Percentiles rank a stretch among this genome's conserved stretches.
Evolutionary conservation across 352 stramenopile genomes (phyloP).

Genomic region (Globisporangium nodosum): DNA sequence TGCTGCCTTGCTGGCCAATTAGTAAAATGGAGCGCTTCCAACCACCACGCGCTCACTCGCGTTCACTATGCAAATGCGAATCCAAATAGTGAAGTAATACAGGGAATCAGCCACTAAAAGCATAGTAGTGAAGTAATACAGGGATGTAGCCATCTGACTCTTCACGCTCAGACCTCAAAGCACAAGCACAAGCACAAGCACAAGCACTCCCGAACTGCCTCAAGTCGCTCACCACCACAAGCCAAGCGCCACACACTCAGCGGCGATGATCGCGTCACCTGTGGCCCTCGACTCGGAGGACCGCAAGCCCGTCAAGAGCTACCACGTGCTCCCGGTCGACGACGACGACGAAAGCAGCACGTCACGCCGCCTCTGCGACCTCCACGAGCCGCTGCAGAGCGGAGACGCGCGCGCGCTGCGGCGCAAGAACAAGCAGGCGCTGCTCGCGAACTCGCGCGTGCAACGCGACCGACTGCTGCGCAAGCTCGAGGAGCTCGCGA

Average conservation of each 20-base stretch:
- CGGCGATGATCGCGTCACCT: not conserved
- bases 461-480: slow-evolving; percentile 50
- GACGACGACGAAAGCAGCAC: slow-evolving; percentile 9
- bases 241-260: not conserved
- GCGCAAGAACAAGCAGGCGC: slow-evolving; percentile 10
- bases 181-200: too few species aligned
- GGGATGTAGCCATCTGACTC: too few species aligned
- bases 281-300: slow-evolving; percentile 1
- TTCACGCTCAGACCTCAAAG: too few species aligned
- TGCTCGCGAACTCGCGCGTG: slow-evolving; percentile 40
- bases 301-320: slow-evolving; percentile 31
- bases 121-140: too few species aligned
- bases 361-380: not conserved
- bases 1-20: not conserved
- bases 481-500: slow-evolving; percentile 50
- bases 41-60: slow-evolving; percentile 4
- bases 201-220: too few species aligned
- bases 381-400: slow-evolving; percentile 13
- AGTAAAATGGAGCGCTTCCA: slow-evolving; percentile 4
- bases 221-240: too few species aligned
- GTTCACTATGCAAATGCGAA: not conserved
- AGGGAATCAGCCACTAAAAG: not conserved
- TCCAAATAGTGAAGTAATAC: not conserved
- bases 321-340: slow-evolving; percentile 39
- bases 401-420: not conserved